These are phyloP conservation scores for Desmodesmus armatus DNA, from an alignment of 139 green algal species.

Conservation along the genomic window DNA sequence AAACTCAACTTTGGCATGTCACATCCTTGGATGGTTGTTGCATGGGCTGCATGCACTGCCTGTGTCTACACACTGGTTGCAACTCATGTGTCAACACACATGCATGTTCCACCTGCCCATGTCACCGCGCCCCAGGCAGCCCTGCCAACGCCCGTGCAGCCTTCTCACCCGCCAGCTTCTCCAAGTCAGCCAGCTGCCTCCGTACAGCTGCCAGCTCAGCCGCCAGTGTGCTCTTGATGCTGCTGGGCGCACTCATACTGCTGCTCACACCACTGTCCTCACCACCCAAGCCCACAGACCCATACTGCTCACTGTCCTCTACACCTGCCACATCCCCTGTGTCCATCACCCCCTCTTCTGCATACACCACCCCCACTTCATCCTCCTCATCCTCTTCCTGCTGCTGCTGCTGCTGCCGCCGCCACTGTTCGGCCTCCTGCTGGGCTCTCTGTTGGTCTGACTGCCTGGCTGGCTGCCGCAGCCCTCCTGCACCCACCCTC, in stretches of 20 bases:
- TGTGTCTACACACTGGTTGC: no score
- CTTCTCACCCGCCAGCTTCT: constrained; percentile 21
- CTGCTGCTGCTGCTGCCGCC: neutral
- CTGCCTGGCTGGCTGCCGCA: neutral
- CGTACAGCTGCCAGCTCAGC: constrained; percentile 33
- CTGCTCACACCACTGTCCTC: neutral
- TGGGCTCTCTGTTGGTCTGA: constrained; percentile 22
- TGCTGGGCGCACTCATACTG: neutral
- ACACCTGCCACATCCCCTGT: neutral
- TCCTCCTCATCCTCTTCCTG: neutral
- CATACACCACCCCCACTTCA: neutral
- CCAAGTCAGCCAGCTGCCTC: constrained; percentile 39
- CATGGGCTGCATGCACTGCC: no score
- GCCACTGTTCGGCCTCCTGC: no score
- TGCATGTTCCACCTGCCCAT: no score
- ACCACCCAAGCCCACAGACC: neutral
- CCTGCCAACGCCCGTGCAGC: constrained; percentile 13
- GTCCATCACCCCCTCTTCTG: no score
- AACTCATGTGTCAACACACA: no score
- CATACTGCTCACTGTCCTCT: neutral
- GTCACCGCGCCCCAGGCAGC: no score
- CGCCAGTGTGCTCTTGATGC: constrained; percentile 35
- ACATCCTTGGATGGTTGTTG: no score
- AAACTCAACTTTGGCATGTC: no score
- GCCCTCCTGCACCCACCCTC: neutral